phyloP scores from a whole-genome alignment of 345 rosid genomes.

The Aquilaria yunnanensis region DNA sequence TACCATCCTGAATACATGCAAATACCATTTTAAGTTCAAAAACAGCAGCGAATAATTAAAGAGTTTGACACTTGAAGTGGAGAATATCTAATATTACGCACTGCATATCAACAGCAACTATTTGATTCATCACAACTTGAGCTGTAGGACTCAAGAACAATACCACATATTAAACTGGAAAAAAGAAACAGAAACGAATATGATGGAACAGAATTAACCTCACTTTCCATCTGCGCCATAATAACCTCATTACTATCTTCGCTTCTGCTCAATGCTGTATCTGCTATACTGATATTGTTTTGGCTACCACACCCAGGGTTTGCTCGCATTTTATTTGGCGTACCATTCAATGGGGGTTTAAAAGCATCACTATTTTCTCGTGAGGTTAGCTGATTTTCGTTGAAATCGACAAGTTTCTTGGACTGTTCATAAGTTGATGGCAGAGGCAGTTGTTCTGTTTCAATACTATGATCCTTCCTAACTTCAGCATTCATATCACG shows the following conservation, averaged over 20 bases:
- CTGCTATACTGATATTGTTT: slow-evolving; percentile 18
- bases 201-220: slow-evolving; percentile 20
- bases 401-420: slow-evolving; percentile 24
- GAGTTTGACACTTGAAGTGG: neutral
- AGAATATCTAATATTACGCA: neutral
- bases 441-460: slow-evolving; percentile 23
- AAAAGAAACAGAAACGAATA: neutral
- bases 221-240: slow-evolving; percentile 28
- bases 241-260: slow-evolving; percentile 21
- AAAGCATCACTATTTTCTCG: slow-evolving; percentile 25
- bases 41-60: neutral
- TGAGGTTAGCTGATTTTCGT: slow-evolving; percentile 23
- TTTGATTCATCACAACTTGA: neutral
- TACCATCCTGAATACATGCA: slow-evolving; percentile 31
- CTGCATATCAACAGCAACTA: neutral
- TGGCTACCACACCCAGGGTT: slow-evolving; percentile 11
- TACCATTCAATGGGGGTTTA: slow-evolving; percentile 11
- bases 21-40: slow-evolving; percentile 13
- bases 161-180: neutral
- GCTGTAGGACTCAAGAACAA: neutral
- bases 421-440: slow-evolving; percentile 30
- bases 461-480: slow-evolving; percentile 25
- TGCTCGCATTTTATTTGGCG: slow-evolving; percentile 17
- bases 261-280: slow-evolving; percentile 23
- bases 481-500: slow-evolving; percentile 30